Base-by-base conservation (phyloP, 2,329 filamentous ascomycete species). In the Domatiomyces catenatus region DNA sequence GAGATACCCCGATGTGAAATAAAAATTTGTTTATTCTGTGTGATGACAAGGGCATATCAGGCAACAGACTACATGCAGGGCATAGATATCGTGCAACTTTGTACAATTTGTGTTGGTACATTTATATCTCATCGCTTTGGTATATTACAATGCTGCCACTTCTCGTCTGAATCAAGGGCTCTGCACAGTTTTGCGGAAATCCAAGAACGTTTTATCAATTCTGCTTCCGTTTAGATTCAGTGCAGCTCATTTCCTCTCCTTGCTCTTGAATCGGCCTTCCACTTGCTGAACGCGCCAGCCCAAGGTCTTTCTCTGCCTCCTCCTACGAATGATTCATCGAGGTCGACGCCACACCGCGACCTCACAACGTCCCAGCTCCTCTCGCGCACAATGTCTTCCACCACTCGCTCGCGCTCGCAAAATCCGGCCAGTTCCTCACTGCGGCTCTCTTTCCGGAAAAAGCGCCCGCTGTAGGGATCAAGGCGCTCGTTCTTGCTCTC, bases 401-500 rank as follows among this genome's bases (percentile, higher is more conserved):
- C 81, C 75, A 2, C 90, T 87, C 63, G 96, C 82, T 58, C 79
- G 77, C 57, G 85, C 77, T 24, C 75, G 75, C 60, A 95, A 75
- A 19, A 78, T 83, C 3, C 75, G 8, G 87, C 88, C 54, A 98
- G 66, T 47, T 76, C 77, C 67, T 95, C 85, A 0, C 88, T 92
- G 56, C 88, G 75, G 12, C 85, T 75, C 68, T 96, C 88, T 48
- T 73, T 70, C 0, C 85, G 81, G 59, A 90, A 90, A 64, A 86
- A 94, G 20, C 90, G 74, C 5, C 74, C 84, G 8, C 84, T 89
- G 64, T 98, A 98, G 1, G 92, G 92, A 69, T 98, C 92, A 52
- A 95, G 66, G 50, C 92, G 74, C 68, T 96, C 92, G 64, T 96
- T 79, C 68, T 96, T 92, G 64, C 96, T 79, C 3, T 96, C 81